These are phyloP conservation scores for Soucietia sequanensis DNA, from an alignment of 805 yeast genomes.

Conservation along the genomic window DNA sequence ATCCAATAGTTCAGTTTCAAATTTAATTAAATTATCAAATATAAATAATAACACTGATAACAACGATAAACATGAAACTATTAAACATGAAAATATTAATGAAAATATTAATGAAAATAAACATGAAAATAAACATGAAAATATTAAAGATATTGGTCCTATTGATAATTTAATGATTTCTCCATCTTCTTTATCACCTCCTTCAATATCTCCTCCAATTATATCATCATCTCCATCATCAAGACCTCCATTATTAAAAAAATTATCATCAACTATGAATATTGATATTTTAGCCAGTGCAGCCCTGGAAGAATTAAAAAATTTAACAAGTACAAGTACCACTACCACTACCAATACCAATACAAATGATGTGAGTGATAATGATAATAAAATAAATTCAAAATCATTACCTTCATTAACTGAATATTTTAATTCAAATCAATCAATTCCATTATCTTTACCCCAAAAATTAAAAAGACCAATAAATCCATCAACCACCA, in stretches of 20 bases:
- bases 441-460: neutral
- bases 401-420: slow-evolving; percentile 53
- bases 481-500: neutral
- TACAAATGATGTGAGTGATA: neutral
- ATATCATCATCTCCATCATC: neutral
- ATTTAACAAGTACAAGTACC: slow-evolving; percentile 32
- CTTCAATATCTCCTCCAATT: neutral
- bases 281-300: slow-evolving; percentile 54
- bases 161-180: neutral
- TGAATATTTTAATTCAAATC: slow-evolving; percentile 37
- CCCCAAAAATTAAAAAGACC: neutral
- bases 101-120: no score
- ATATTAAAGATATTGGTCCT: no score
- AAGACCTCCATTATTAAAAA: slow-evolving; percentile 1
- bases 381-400: slow-evolving; percentile 24
- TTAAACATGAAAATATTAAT: no score
- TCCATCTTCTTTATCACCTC: neutral
- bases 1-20: neutral
- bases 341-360: no score
- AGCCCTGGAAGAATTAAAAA: slow-evolving; percentile 52
- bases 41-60: no score
- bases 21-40: no score
- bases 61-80: no score
- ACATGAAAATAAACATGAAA: no score
- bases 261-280: slow-evolving; percentile 22